Evolutionary conservation across 2,329 filamentous ascomycete species (phyloP).

Genomic region (Sarocladium kiliense): DNA sequence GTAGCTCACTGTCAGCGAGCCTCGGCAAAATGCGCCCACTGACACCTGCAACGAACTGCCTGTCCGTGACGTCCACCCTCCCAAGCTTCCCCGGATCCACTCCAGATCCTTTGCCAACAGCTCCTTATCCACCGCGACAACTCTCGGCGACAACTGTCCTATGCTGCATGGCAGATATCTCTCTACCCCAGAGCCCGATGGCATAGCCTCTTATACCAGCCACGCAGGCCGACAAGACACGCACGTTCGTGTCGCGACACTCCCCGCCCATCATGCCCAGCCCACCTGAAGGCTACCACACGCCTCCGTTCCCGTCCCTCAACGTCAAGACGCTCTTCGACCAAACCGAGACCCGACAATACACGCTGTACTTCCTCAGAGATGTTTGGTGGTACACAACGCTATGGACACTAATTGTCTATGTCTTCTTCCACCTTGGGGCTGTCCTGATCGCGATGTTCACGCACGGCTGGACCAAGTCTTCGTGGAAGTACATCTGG

Average conservation of each 20-base stretch:
- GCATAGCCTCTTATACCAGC: neutral
- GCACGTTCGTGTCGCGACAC: neutral
- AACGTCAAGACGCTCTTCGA: conserved; percentile 61
- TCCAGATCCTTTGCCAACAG: neutral
- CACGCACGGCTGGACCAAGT: conserved; percentile 59
- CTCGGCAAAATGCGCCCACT: conserved; percentile 3
- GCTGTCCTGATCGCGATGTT: conserved; percentile 67
- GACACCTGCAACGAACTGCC: neutral
- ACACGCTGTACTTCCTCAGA: conserved; percentile 64
- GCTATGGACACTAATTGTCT: conserved; percentile 79
- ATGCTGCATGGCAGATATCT: neutral
- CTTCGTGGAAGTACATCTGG: conserved; percentile 61
- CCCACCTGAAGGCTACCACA: conserved; percentile 50
- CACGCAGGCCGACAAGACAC: neutral
- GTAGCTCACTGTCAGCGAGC: no score
- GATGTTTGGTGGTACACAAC: conserved; percentile 88
- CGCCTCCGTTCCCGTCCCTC: conserved; percentile 74
- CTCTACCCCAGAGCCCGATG: neutral
- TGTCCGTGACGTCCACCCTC: neutral
- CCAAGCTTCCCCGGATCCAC: conserved; percentile 4
- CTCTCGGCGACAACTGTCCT: neutral
- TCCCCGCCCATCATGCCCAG: conserved; percentile 12
- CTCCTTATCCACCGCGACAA: neutral
- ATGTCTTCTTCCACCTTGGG: conserved; percentile 67
- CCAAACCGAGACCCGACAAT: conserved; percentile 33